Evolutionary conservation across 805 yeast species (phyloP), one percentile per base, ranked within the genome.

Genomic region (Zygosaccharomyces kombuchaensis): DNA sequence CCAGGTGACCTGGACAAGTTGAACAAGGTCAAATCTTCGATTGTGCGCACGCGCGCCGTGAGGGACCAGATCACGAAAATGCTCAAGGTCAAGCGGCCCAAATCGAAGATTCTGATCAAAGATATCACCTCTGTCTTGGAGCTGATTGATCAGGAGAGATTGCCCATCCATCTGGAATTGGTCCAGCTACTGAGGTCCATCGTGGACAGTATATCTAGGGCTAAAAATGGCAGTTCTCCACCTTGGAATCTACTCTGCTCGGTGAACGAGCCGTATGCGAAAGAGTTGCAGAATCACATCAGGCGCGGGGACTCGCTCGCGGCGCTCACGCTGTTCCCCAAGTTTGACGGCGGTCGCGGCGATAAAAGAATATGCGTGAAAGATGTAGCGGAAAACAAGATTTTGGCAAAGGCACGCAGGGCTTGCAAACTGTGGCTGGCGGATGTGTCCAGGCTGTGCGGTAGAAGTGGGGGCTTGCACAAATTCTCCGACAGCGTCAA

Each of bases 341-440:
- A 47, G 16, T 60, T 65, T 41, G 47, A 55, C 35, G 72, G 71
- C n/a, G 63, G 60, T 3, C 40, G 41, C 0, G 25, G 45, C 5
- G 72, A 68, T 47, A 48, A 52, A 3, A 59, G 78, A 40, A 63
- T 72, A 4, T 36, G 32, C 7, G 58, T 62, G 34, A 44, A 51
- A 3, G 67, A 63, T 7, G 68, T 60, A 6, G 56, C 54, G 25
- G 57, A 55, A 49, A 25, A 57, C 54, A 43, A 50, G 51, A 32
- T 49, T 8, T 35, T 50, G 22, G 37, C 23, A 19, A 41, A 51
- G 13, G 43, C 38, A 36, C 41, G 46, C 23, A 50, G 50, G 47
- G 36, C 27, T 19, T 44, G 53, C 17, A 54, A 52, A 37, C 10
- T 22, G 2, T 54, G 58, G 60, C 10, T 34, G 10, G 9, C 7